A percentile compares a stretch with the other conserved stretches of the same genome.
These are phyloP conservation scores for Selaginella tamariscina DNA, from an alignment of 75 land plant species.

Conservation along the genomic window DNA sequence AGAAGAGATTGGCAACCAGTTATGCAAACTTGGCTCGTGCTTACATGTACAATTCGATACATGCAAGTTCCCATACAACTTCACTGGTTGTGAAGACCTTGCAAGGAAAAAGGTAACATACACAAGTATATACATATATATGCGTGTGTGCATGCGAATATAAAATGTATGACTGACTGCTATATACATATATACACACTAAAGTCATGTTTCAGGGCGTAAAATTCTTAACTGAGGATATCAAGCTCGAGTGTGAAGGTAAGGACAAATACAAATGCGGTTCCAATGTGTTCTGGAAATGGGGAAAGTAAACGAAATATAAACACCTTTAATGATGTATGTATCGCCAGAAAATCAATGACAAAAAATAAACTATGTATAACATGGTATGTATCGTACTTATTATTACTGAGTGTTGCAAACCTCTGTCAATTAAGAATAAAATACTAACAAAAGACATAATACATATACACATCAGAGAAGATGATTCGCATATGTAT, in stretches of 20 bases:
- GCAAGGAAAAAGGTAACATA: slow-evolving; percentile 59
- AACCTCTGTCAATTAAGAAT: too few relatives aligned
- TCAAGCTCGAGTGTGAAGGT: slow-evolving; percentile 74
- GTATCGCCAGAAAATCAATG: too few relatives aligned
- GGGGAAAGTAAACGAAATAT: slow-evolving; percentile 17
- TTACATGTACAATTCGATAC: slow-evolving; percentile 70
- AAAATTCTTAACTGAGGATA: slow-evolving; percentile 50
- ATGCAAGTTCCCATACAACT: slow-evolving; percentile 90
- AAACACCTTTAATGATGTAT: too few relatives aligned
- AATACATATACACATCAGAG: too few relatives aligned
- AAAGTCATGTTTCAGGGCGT: slow-evolving; percentile 47
- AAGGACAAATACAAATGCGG: slow-evolving; percentile 89
- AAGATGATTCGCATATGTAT: too few relatives aligned
- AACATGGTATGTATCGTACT: too few relatives aligned
- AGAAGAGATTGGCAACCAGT: slow-evolving; percentile 81
- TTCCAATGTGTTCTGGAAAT: slow-evolving; percentile 80
- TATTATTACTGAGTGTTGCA: too few relatives aligned
- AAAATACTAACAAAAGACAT: too few relatives aligned
- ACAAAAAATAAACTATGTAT: too few relatives aligned
- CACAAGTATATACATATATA: neutral
- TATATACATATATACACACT: neutral
- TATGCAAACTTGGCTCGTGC: slow-evolving; percentile 83
- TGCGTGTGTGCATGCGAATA: neutral
- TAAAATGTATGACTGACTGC: slow-evolving; percentile 28
- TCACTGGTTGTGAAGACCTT: slow-evolving; percentile 92